phyloP scores from a whole-genome alignment of 1,284 basidiomycete species.

The Rhodotorula sp. region DNA sequence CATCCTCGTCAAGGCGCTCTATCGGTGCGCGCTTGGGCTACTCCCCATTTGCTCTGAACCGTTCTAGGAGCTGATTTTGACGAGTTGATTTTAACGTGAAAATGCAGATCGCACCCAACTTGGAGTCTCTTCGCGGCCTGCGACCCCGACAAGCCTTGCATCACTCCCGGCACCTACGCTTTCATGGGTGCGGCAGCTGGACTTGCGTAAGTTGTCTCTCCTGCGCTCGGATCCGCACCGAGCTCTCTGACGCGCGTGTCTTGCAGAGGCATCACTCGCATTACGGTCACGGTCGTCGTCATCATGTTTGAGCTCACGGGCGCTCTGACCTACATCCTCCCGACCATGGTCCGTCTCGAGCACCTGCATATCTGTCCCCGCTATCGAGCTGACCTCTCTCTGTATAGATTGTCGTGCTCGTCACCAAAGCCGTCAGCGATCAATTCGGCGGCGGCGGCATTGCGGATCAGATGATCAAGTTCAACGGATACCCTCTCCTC shows the following conservation, averaged over 20 bases:
- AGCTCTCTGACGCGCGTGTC: constrained; percentile 15
- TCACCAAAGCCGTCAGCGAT: constrained; percentile 97
- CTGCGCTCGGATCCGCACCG: too few species aligned
- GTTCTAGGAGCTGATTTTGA: background rate
- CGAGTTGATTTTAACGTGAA: background rate
- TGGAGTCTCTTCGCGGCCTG: constrained; percentile 88
- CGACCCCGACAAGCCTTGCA: constrained; percentile 87
- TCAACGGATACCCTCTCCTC: constrained; percentile 95
- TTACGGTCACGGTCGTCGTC: constrained; percentile 96
- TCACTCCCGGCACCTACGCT: constrained; percentile 97
- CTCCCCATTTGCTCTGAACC: background rate
- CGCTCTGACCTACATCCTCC: constrained; percentile 93
- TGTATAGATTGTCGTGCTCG: constrained; percentile 82
- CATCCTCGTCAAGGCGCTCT: constrained; percentile 88
- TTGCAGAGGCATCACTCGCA: constrained; percentile 87
- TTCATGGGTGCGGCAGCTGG: constrained; percentile 92
- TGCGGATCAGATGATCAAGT: constrained; percentile 93
- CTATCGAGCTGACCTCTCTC: background rate
- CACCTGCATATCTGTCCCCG: background rate
- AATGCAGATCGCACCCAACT: constrained; percentile 68
- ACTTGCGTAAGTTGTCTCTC: constrained; percentile 62
- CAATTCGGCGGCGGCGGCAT: constrained; percentile 89
- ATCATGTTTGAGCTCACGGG: constrained; percentile 99
- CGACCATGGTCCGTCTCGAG: constrained; percentile 76
- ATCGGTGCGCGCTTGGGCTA: constrained; percentile 59